Evolutionary conservation across 495 filamentous ascomycete species (phyloP).

Genomic region (Penicillium waksmanii): DNA sequence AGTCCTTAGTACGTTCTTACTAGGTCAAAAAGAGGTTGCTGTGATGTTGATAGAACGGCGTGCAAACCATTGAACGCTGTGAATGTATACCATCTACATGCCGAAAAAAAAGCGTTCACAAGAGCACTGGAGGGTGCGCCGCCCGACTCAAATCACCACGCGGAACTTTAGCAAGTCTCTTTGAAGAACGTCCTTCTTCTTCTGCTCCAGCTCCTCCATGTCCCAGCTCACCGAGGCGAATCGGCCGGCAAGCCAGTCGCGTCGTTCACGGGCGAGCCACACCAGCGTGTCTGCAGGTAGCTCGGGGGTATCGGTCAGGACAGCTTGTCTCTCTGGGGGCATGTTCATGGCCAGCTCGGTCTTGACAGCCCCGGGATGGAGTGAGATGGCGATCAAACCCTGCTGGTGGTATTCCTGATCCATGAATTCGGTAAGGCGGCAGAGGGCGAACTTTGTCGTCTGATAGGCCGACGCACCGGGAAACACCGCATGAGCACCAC

Average conservation of each 20-base stretch:
- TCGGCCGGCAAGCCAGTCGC: slow-evolving; percentile 54
- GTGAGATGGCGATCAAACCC: slow-evolving; percentile 47
- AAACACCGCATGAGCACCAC: slow-evolving; percentile 40
- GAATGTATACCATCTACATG: too few relatives aligned
- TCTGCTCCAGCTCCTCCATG: slow-evolving; percentile 46
- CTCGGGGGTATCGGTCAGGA: slow-evolving; percentile 48
- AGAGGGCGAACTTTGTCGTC: slow-evolving; percentile 51
- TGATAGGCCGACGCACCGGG: slow-evolving; percentile 45
- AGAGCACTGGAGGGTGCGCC: too few relatives aligned
- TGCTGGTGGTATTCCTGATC: slow-evolving; percentile 41
- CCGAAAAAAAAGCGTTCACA: too few relatives aligned
- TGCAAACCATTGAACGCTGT: too few relatives aligned
- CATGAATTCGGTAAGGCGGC: slow-evolving; percentile 51
- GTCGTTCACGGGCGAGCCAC: slow-evolving; percentile 47
- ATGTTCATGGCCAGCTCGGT: slow-evolving; percentile 45
- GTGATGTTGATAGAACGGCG: too few relatives aligned
- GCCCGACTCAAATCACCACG: background rate
- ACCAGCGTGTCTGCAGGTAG: slow-evolving; percentile 52
- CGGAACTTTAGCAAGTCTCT: slow-evolving; percentile 10
- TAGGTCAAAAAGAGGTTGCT: too few relatives aligned
- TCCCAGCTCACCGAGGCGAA: slow-evolving; percentile 50
- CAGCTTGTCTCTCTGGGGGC: background rate
- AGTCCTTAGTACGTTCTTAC: too few relatives aligned
- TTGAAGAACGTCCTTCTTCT: slow-evolving; percentile 41
- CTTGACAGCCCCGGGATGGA: slow-evolving; percentile 55